These are phyloP conservation scores for Geotrichum phurueaensis DNA, from an alignment of 1,139 yeast species.

Conservation along the genomic window DNA sequence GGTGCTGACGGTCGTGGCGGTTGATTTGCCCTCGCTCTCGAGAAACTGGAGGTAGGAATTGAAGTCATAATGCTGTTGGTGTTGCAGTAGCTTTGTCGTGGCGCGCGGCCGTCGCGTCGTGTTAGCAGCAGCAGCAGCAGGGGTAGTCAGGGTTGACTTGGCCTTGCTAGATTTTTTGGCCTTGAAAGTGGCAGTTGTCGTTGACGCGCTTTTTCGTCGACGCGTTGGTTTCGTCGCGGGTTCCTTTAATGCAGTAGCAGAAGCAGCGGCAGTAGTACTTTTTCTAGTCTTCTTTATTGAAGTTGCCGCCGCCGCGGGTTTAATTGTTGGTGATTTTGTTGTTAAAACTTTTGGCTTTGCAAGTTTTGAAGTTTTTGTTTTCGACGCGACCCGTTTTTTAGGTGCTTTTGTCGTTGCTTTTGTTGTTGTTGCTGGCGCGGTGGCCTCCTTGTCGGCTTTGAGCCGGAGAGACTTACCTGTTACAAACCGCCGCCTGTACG, in stretches of 20 bases:
- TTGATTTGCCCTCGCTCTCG: conserved; percentile 5
- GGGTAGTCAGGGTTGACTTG: background rate
- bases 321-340: background rate
- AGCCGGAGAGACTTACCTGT: background rate
- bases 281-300: background rate
- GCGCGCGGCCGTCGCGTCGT: background rate
- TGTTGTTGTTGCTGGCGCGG: background rate
- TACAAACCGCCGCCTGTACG: background rate
- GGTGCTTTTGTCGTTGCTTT: background rate
- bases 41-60: conserved; percentile 7
- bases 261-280: background rate
- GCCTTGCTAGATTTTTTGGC: background rate
- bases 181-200: background rate
- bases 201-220: background rate
- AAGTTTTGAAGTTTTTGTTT: background rate
- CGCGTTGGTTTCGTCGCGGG: background rate
- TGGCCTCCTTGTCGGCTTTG: background rate
- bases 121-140: background rate
- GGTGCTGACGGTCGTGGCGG: conserved; percentile 1
- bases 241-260: background rate
- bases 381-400: background rate
- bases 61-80: conserved; percentile 8
- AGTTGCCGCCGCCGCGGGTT: background rate
- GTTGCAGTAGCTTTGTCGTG: background rate
- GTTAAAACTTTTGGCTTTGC: background rate